These are phyloP conservation scores for Xylaria sp. DNA, from an alignment of 2,329 filamentous ascomycete genomes.

Conservation along the genomic window DNA sequence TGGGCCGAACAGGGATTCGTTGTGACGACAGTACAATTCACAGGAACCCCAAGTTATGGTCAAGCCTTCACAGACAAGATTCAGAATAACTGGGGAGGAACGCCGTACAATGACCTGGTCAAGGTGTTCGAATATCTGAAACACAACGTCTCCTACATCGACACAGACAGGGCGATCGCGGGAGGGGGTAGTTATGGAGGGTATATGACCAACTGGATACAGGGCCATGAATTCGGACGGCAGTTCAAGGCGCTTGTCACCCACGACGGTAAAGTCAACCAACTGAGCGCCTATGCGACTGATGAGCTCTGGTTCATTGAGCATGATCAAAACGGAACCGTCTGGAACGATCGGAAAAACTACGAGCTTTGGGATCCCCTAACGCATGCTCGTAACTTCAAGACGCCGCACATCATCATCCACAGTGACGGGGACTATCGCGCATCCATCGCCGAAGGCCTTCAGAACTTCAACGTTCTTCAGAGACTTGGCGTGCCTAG, in stretches of 20 bases:
- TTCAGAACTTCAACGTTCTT: slow-evolving; percentile 36
- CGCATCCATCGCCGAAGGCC: slow-evolving; percentile 25
- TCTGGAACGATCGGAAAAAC: slow-evolving; percentile 31
- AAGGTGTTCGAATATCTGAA: slow-evolving; percentile 35
- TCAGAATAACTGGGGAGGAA: slow-evolving; percentile 36
- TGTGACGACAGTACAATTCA: slow-evolving; percentile 33
- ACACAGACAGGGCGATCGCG: slow-evolving; percentile 35
- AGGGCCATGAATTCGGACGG: slow-evolving; percentile 33
- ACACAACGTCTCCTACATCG: slow-evolving; percentile 34
- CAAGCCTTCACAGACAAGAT: slow-evolving; percentile 37
- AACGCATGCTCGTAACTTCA: slow-evolving; percentile 26
- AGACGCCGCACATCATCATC: slow-evolving; percentile 32
- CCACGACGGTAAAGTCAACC: slow-evolving; percentile 34
- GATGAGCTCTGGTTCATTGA: slow-evolving; percentile 37
- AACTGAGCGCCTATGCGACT: slow-evolving; percentile 26
- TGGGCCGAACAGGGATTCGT: slow-evolving; percentile 37
- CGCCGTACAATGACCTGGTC: slow-evolving; percentile 33
- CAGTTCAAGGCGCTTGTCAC: slow-evolving; percentile 36
- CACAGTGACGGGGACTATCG: slow-evolving; percentile 37
- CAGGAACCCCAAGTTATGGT: slow-evolving; percentile 32
- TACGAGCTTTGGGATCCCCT: slow-evolving; percentile 35
- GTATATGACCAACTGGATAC: slow-evolving; percentile 38
- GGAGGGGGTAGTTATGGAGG: slow-evolving; percentile 32
- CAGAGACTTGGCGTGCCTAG: slow-evolving; percentile 33
- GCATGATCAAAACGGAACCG: slow-evolving; percentile 33